Conservation (phyloP, 2,329 filamentous ascomycete species). For the Fusarium camptoceras region DNA sequence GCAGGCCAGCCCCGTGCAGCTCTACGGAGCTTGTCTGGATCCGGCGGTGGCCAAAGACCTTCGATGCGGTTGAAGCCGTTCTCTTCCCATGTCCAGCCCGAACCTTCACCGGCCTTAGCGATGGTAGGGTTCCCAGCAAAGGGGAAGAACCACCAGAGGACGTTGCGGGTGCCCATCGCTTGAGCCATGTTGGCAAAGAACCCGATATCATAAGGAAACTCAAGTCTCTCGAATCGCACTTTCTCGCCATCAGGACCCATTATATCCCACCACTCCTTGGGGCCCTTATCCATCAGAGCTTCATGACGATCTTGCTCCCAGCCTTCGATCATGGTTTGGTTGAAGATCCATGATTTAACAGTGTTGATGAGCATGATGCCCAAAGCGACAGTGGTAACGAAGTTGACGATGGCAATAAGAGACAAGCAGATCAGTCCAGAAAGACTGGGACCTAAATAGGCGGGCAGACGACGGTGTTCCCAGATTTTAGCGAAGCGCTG, state of each 20-base stretch:
- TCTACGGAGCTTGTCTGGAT: slow-evolving; percentile 70
- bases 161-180: slow-evolving; percentile 78
- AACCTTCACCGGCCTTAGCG: slow-evolving; percentile 53
- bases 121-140: slow-evolving; percentile 65
- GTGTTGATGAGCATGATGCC: slow-evolving; percentile 74
- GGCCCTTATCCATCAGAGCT: slow-evolving; percentile 62
- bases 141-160: slow-evolving; percentile 76
- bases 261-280: slow-evolving; percentile 59
- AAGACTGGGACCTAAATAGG: slow-evolving; percentile 77
- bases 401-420: slow-evolving; percentile 67
- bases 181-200: slow-evolving; percentile 79
- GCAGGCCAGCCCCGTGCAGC: slow-evolving; percentile 55
- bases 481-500: slow-evolving; percentile 71
- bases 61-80: slow-evolving; percentile 79
- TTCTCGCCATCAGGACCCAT: slow-evolving; percentile 52
- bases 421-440: slow-evolving; percentile 71
- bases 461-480: slow-evolving; percentile 73
- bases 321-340: slow-evolving; percentile 83
- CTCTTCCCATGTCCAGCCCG: slow-evolving; percentile 74
- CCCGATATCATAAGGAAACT: slow-evolving; percentile 86
- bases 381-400: slow-evolving; percentile 71
- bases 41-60: slow-evolving; percentile 71
- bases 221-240: slow-evolving; percentile 70
- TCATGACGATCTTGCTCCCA: slow-evolving; percentile 79
- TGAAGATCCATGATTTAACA: slow-evolving; percentile 70